Base-by-base conservation (phyloP, 2,329 filamentous ascomycete genomes). In the Teratosphaeria gauchensis region DNA sequence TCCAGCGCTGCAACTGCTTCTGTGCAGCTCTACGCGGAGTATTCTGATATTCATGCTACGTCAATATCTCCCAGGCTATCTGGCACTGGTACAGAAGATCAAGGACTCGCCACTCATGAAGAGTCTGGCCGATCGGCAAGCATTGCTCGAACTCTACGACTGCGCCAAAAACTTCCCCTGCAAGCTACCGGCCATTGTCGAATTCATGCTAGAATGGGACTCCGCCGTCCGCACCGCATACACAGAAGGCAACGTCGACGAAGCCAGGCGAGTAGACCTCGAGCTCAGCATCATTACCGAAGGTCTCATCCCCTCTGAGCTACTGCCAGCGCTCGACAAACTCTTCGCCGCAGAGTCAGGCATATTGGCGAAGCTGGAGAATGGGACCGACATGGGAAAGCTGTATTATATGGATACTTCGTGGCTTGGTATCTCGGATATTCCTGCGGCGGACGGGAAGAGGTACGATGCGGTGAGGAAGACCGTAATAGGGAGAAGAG, bases 371-470 rank as follows among this genome's bases (percentile, higher is more conserved):
- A 76, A 78, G 21, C 80, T 92, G 57, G 78, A 82, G 48, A 76
- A 76, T 4, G 78, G 81, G 57, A 79, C 85, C 11, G 84, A 94
- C 63, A 80, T 84, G 31, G 82, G 85, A 9, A 80, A 80, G 61
- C 78, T 95, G 54, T 89, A 88, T 74, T 88, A 90, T 72, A 82
- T 83, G 54, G 84, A 94, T 69, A 89, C 85, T 58, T 79, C 78
- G 54, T 82, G 89, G 69, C 77, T 94, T 11, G 87, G 87, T 4
- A 76, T 90, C 14, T 79, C 38, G 21, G 28, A 21, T 14, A 21
- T 32, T 8, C 35, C 55, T 35, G 21, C 56, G 24, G 38, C 16
- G 8, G 57, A 61, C 48, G 55, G 55, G n/a, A 79, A 85, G 67
- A 78, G 87, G 28, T 76, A 80, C 8, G 83, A 85, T 67, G 77